Evolutionary conservation across 2,329 filamentous ascomycete genomes (phyloP), one percentile per base, ranked within the genome.

Genomic region (Claviceps digitariae): DNA sequence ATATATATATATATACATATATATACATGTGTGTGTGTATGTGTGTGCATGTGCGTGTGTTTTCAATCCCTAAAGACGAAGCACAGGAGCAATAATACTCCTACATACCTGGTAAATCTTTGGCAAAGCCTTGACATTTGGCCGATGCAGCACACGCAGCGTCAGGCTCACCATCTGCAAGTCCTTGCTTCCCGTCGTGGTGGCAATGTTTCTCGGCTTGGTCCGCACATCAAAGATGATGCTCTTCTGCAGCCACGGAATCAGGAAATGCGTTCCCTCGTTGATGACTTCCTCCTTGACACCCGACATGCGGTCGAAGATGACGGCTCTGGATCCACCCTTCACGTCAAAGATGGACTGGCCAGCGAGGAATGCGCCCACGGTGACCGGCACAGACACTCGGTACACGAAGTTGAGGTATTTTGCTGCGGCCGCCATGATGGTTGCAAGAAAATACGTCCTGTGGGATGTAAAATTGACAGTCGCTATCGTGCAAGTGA

Each of bases 161-260:
- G 93, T 98, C 78, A 98, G 79, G 79, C 90, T 96, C 66, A 98
- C 93, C 93, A 98, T 98, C 77, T 98, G 93, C 78, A 98, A 73
- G 74, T 98, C 93, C 82, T 98, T 98, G 79, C 86, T 91, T 55
- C 93, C 93, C 13, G 93, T 98, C 25, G 93, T 98, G 29, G 93
- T 98, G 60, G 87, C 88, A 69, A 98, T 97, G 70, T 95, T 97
- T 67, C 93, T 82, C 57, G 93, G 93, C 79, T 95, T 94, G 54
- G 94, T 98, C 59, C 93, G 85, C 60, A 98, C 93, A 74, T 98
- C 93, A 69, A 95, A 98, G 68, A 95, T 78, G 73, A 98, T 90
- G 63, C 86, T 87, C 72, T 83, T 86, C 73, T 98, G 93, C 68
- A 98, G 74, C 93, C 93, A 98, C 8, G 93, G 93, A 40, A 98